These are phyloP conservation scores for Trichothecium roseum DNA, from an alignment of 2,329 filamentous ascomycete genomes.

Conservation along the genomic window DNA sequence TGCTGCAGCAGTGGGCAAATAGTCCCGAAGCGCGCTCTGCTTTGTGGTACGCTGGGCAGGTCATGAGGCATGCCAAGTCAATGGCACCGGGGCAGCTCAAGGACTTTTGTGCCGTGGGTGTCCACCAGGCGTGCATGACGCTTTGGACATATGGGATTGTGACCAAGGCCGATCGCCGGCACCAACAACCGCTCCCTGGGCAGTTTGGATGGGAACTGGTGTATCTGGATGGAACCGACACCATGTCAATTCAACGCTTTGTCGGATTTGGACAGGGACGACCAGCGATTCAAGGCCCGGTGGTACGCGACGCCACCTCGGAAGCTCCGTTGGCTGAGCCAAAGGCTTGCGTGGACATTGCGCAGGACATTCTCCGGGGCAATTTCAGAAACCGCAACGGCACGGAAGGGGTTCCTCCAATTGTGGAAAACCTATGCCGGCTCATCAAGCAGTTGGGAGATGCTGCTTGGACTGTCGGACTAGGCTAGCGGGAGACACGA, in stretches of 20 bases:
- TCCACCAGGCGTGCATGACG: constrained; percentile 58
- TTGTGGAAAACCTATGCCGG: constrained; percentile 58
- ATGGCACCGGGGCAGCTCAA: constrained; percentile 44
- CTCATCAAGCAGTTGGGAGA: constrained; percentile 51
- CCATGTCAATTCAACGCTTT: constrained; percentile 43
- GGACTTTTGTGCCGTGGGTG: constrained; percentile 57
- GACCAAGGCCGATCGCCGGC: constrained; percentile 25
- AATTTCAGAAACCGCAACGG: constrained; percentile 34
- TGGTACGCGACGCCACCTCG: constrained; percentile 14
- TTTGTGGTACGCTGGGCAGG: constrained; percentile 59
- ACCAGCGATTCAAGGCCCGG: constrained; percentile 34
- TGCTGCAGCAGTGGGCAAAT: constrained; percentile 47
- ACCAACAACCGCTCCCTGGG: constrained; percentile 13
- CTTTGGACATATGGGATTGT: constrained; percentile 62
- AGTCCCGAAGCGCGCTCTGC: constrained; percentile 46
- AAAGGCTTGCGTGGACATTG: constrained; percentile 45
- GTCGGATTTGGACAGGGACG: constrained; percentile 42
- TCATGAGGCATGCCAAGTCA: constrained; percentile 47
- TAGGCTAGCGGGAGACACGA: no score
- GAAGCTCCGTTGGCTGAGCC: constrained; percentile 43
- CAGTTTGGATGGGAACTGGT: constrained; percentile 28
- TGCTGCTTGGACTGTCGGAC: constrained; percentile 30
- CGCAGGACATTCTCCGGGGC: constrained; percentile 42
- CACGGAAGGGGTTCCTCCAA: constrained; percentile 38
- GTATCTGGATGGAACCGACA: constrained; percentile 47